Percentiles rank a stretch among this genome's conserved stretches.
Evolutionary conservation across 2,329 filamentous ascomycete species (phyloP).

Genomic region (Pseudogymnoascus sp.): DNA sequence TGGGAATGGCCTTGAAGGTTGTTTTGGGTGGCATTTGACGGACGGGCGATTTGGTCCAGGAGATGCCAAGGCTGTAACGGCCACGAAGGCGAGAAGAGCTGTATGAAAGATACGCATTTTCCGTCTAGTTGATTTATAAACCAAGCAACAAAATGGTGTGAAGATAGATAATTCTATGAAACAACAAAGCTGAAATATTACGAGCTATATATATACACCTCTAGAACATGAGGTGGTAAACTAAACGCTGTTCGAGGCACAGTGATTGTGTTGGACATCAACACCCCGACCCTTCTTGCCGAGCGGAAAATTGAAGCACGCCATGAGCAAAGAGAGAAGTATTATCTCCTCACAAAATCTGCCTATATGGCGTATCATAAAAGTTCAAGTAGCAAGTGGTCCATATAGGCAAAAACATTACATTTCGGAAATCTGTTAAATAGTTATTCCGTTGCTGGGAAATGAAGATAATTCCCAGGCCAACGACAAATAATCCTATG

Average conservation of each 20-base stretch:
- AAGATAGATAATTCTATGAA: background rate
- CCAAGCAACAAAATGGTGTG: background rate
- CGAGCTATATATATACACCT: background rate
- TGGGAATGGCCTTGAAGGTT: background rate
- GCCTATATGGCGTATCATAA: background rate
- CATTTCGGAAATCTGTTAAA: background rate
- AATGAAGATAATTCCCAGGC: background rate
- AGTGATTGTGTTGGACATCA: background rate
- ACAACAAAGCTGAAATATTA: background rate
- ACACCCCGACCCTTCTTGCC: background rate
- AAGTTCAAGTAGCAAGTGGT: background rate
- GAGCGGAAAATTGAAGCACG: background rate
- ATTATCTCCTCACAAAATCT: background rate
- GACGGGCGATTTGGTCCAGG: background rate
- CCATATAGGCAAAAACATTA: background rate
- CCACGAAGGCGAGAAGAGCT: background rate
- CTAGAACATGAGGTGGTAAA: background rate
- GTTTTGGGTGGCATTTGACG: background rate
- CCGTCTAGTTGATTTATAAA: background rate
- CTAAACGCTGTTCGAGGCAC: background rate
- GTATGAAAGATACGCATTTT: background rate
- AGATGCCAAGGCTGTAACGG: background rate
- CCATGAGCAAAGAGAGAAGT: background rate
- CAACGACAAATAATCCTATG: no score
- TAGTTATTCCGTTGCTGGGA: background rate